phyloP scores from a whole-genome alignment of 106 monocot species.

The Alisma plantagoaquatica region DNA sequence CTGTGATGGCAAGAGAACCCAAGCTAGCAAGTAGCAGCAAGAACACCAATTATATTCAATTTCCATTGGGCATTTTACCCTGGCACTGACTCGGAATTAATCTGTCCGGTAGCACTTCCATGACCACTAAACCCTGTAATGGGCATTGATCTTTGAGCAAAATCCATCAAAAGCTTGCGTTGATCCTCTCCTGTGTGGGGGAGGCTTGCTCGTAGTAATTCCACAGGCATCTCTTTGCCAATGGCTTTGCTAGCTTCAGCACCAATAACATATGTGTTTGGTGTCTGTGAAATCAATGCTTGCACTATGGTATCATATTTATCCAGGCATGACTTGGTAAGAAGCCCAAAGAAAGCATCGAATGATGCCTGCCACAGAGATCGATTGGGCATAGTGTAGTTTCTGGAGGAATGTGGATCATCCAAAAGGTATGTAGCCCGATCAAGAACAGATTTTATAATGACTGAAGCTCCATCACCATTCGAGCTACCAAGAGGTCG shows the following conservation, averaged over 20 bases:
- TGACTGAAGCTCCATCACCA: slow-evolving; percentile 17
- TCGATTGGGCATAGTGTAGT: slow-evolving; percentile 9
- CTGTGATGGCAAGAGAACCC: no score
- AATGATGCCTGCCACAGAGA: slow-evolving; percentile 28
- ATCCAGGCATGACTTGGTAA: slow-evolving; percentile 14
- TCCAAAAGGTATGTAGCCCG: slow-evolving; percentile 13
- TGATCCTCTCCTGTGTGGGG: slow-evolving; percentile 10
- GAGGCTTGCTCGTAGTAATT: slow-evolving; percentile 11
- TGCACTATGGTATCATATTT: slow-evolving; percentile 19
- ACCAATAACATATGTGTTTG: neutral
- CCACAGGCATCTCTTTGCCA: slow-evolving; percentile 23
- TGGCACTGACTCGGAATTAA: neutral
- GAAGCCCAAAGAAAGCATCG: slow-evolving; percentile 19
- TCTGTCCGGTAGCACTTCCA: neutral
- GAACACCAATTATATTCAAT: no score
- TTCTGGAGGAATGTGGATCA: slow-evolving; percentile 4
- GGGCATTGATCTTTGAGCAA: slow-evolving; percentile 1
- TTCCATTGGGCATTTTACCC: no score
- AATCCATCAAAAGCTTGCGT: slow-evolving; percentile 2
- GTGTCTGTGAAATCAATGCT: slow-evolving; percentile 3
- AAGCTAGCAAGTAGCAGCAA: no score
- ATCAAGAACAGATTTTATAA: slow-evolving; percentile 20
- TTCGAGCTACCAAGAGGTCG: slow-evolving; percentile 17
- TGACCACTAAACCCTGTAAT: slow-evolving; percentile 1
- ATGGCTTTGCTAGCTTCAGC: slow-evolving; percentile 13